Base-by-base conservation (phyloP, 257 asterid species). In the Cynanchum wilfordii region DNA sequence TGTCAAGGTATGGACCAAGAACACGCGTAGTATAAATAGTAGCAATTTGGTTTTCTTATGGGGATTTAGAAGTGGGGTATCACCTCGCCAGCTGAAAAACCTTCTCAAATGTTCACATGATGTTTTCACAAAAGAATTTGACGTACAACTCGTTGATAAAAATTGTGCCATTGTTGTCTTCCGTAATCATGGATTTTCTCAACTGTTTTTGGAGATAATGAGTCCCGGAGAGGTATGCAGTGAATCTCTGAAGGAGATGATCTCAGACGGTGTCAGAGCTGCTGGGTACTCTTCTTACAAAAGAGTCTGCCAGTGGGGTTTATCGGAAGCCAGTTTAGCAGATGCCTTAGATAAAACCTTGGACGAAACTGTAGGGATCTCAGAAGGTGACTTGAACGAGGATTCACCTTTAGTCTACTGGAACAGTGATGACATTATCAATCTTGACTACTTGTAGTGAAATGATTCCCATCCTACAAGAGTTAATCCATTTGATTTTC, bases 91-190 rank as follows among this genome's bases (percentile, higher is more conserved):
- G 82, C 86, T 91, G 64, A 94, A 87, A 79, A 75, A 60, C 68
- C 76, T 88, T 73, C 84, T 94, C 38, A 68, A 66, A 47, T 85
- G 81, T 76, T 84, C 89, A 6, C 90, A 87, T 47, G 88, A 84
- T 66, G 81, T 84, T 44, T 83, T 87, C 78, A 71, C 80, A 12
- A 73, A 83, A 70, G 91, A 89, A 60, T 89, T 85, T 75, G 93
- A 91, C 73, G 87, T 91, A 75, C 79, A 81, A 76, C 79, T 89
- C 84, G 88, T 89, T 80, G 96, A 91, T 80, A 79, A 78, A 81
- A 87, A 85, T 70, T 88, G 97, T 81, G 98, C 96, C 12, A 73
- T 86, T 44, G 81, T 91, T 78, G 89, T 86, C 77, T 93, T 91
- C 76, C 70, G 86, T 89, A 80, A 68, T 72, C 79, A 86, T 8